Conservation (phyloP, 441 rosid genomes). For the Populus tomentosa region DNA sequence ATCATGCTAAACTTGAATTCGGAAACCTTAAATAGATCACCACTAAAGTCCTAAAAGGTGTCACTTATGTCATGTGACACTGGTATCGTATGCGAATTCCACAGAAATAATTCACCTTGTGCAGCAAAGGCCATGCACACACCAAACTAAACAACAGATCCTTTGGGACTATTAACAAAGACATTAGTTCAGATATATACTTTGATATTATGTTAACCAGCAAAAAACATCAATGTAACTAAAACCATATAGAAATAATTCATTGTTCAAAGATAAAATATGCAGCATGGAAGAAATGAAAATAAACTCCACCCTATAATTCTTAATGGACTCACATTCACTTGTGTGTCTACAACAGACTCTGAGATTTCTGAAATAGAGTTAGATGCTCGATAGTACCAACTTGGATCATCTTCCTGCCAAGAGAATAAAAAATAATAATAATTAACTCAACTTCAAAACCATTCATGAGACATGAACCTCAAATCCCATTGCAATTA, state of each 20-base stretch:
- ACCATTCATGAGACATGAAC: conserved; percentile 7
- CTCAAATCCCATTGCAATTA: conserved; percentile 21
- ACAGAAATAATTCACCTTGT: not conserved
- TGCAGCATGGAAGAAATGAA: not conserved
- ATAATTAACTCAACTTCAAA: not conserved
- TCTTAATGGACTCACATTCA: conserved; percentile 55
- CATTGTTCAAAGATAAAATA: not conserved
- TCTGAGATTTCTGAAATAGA: conserved; percentile 55
- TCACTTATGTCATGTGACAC: not conserved
- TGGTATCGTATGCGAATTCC: not conserved
- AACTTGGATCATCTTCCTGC: conserved; percentile 98
- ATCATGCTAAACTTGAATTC: not conserved
- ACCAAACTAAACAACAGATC: not conserved
- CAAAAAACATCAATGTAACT: not conserved
- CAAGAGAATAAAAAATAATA: conserved; percentile 8
- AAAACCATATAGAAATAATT: not conserved
- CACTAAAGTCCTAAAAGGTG: not conserved
- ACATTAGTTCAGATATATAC: not conserved
- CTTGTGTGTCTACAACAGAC: conserved; percentile 62
- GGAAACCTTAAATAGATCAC: not conserved
- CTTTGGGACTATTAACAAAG: not conserved
- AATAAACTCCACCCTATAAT: not conserved
- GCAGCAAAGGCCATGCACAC: not conserved
- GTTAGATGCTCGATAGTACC: conserved; percentile 93
- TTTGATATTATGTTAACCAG: not conserved